Conservation (phyloP, 2,329 filamentous ascomycete species). For the Verticillium zaregamsianum region DNA sequence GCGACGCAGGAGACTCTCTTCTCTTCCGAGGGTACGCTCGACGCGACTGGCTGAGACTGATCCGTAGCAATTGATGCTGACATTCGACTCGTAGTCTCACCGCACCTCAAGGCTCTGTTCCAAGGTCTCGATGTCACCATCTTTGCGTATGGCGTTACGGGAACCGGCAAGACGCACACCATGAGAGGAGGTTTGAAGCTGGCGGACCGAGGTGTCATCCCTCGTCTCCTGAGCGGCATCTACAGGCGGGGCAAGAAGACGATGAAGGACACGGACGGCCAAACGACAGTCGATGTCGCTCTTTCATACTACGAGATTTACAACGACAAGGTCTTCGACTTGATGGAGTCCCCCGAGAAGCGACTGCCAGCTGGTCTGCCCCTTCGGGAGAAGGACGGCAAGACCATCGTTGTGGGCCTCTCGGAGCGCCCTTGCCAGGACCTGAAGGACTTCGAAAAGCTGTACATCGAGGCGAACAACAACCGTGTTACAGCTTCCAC, state of each 20-base stretch:
- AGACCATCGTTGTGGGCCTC: constrained; percentile 81
- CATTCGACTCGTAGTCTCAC: constrained; percentile 58
- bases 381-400: constrained; percentile 79
- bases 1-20: constrained; percentile 85
- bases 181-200: constrained; percentile 89
- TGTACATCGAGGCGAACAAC: constrained; percentile 89
- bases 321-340: constrained; percentile 90
- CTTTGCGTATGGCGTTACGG: constrained; percentile 90
- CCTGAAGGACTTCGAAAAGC: constrained; percentile 81
- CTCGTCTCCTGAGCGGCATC: constrained; percentile 76
- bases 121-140: constrained; percentile 83
- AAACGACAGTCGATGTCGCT: constrained; percentile 67
- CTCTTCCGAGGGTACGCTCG: constrained; percentile 71
- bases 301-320: constrained; percentile 97
- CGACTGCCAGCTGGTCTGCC: constrained; percentile 76
- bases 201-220: constrained; percentile 83
- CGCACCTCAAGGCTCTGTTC: constrained; percentile 88
- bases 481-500: constrained; percentile 87
- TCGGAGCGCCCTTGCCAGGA: constrained; percentile 78
- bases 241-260: constrained; percentile 84
- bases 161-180: constrained; percentile 92
- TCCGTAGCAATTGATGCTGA: constrained; percentile 2
- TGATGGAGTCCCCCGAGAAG: constrained; percentile 85
- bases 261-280: constrained; percentile 68
- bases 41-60: constrained; percentile 3